Evolutionary conservation across 257 asterid genomes (phyloP), one percentile per base, ranked within the genome.

Genomic region (Linaria vulgaris): DNA sequence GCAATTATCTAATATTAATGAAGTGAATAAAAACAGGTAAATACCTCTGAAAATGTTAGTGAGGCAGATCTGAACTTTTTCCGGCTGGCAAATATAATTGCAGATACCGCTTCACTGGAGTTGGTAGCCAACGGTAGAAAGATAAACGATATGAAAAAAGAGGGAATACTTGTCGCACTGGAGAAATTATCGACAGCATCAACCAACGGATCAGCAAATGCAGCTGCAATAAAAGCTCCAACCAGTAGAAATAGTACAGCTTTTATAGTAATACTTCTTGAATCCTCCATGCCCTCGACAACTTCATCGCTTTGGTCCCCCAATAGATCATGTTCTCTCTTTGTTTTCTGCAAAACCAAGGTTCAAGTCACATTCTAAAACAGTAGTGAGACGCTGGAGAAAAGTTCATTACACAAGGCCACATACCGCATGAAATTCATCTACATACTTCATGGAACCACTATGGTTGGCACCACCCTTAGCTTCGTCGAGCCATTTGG

Each of bases 71-170:
- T 85, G 8, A 53, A n/a, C 53, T 78, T 92, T 61, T 92, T 92
- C 77, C 95, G 72, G 80, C 76, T 75, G 72, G 99, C 84, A 67
- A 92, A 89, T 61, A 92, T 87, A 49, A 89, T 80, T 44, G 99
- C 99, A 1, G 97, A 80, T 19, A 92, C 96, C 0, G 97, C 97
- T 79, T 92, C 97, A 46, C 96, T 90, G 44, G 99, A 87, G 82
- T 92, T 92, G 69, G 99, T 92, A 66, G 97, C 99, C 65, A 92
- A 44, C n/a, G 99, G 99, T 17, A 92, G 78, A 0, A 75, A 95
- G 52, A 92, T 76, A 56, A 92, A 92, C 0, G 97, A 92, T 73
- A 92, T 89, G 83, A 92, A 92, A 74, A 92, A 92, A 9, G 94
- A 69, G 19, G 99, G 97, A 24, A 92, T 92, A 14, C 68, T 81